phyloP scores from a whole-genome alignment of 495 filamentous ascomycete species.

The Hyaloscypha finlandica region DNA sequence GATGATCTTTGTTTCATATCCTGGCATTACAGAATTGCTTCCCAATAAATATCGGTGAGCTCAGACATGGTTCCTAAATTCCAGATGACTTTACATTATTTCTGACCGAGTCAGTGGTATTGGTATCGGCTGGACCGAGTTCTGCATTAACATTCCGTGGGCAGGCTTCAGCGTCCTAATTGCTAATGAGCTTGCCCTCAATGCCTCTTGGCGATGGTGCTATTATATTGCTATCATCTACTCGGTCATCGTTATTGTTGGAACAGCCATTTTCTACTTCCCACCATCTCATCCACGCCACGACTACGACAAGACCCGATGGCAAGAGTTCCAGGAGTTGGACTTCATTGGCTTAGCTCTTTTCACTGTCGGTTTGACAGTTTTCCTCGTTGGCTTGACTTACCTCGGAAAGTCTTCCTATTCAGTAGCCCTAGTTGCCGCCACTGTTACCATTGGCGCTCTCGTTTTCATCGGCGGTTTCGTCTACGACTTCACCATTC shows the following conservation, averaged over 20 bases:
- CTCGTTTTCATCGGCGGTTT: conserved; percentile 32
- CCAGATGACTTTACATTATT: not conserved
- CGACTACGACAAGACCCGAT: conserved; percentile 31
- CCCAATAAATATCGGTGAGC: conserved; percentile 32
- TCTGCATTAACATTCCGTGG: conserved; percentile 30
- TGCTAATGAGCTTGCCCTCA: conserved; percentile 23
- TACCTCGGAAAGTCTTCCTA: conserved; percentile 25
- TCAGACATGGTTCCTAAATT: not conserved
- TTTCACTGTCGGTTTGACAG: conserved; percentile 33
- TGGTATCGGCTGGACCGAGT: conserved; percentile 24
- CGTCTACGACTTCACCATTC: conserved; percentile 33
- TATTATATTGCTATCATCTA: conserved; percentile 39
- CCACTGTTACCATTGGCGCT: conserved; percentile 32
- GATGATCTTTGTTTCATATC: conserved; percentile 30
- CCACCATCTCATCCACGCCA: conserved; percentile 37
- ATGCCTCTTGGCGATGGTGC: conserved; percentile 25
- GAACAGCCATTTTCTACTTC: conserved; percentile 36
- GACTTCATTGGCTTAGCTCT: conserved; percentile 37
- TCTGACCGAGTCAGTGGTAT: conserved; percentile 20
- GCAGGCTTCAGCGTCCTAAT: conserved; percentile 26
- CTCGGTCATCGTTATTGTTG: conserved; percentile 31
- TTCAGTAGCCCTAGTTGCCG: conserved; percentile 25
- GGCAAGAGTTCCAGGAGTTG: conserved; percentile 36
- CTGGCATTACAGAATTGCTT: conserved; percentile 31
- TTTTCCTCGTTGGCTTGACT: conserved; percentile 35